Conservation (phyloP, 441 rosid genomes). For the Gossypium aridum region DNA sequence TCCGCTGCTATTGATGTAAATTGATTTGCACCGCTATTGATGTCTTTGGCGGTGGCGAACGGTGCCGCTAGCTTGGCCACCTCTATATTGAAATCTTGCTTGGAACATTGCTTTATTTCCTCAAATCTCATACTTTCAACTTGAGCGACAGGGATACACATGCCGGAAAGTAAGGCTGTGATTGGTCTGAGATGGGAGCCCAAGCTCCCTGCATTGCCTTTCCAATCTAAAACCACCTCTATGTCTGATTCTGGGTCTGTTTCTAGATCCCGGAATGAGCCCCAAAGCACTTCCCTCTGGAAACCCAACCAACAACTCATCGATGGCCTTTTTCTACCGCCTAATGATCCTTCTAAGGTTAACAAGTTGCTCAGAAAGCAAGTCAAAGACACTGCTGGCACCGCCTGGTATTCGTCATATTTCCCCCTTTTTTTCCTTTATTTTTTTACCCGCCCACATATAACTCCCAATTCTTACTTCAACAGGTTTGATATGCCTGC, state of each 20-base stretch:
- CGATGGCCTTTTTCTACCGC: slow-evolving; percentile 75
- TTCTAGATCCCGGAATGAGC: slow-evolving; percentile 10
- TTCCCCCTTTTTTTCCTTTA: not conserved
- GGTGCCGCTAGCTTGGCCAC: slow-evolving; percentile 16
- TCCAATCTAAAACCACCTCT: slow-evolving; percentile 2
- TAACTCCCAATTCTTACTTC: not conserved
- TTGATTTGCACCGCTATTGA: too few species aligned
- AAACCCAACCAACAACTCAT: slow-evolving; percentile 48
- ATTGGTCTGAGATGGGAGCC: slow-evolving; percentile 88
- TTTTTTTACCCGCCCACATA: not conserved
- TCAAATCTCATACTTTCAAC: not conserved
- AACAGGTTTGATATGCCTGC: slow-evolving; percentile 67
- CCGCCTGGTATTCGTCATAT: slow-evolving; percentile 39
- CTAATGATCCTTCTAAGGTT: slow-evolving; percentile 63
- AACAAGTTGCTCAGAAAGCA: slow-evolving; percentile 64
- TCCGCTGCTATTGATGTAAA: not conserved
- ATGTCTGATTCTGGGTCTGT: slow-evolving; percentile 3
- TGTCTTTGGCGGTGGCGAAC: not conserved
- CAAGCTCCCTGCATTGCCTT: slow-evolving; percentile 40
- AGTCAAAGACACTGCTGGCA: slow-evolving; percentile 62
- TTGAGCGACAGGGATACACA: slow-evolving; percentile 3
- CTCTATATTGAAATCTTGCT: not conserved
- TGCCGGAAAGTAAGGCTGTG: slow-evolving; percentile 44
- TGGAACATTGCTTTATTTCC: not conserved
- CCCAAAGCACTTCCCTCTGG: slow-evolving; percentile 47